Evolutionary conservation across 768 basidiomycete genomes (phyloP).

Genomic region (Naematelia encephala): DNA sequence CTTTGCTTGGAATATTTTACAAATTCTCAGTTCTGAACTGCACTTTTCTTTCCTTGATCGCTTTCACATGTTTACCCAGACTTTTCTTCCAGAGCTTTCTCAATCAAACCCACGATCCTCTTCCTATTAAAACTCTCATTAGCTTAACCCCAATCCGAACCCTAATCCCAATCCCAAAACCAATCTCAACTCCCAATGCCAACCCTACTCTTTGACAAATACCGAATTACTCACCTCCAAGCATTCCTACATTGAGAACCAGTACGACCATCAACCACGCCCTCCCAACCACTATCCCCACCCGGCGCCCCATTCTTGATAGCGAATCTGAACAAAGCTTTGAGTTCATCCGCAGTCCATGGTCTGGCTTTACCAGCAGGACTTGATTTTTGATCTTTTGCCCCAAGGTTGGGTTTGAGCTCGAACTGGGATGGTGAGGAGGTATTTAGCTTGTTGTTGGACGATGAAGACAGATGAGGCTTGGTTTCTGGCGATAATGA

Average conservation of each 20-base stretch:
- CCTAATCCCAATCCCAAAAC: no score
- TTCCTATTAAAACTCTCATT: no score
- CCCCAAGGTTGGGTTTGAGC: no score
- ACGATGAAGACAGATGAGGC: not conserved
- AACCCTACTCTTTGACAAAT: no score
- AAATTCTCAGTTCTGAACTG: no score
- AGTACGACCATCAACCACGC: slow-evolving; percentile 5
- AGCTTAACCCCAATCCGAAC: no score
- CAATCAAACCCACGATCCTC: not conserved
- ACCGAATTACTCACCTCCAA: slow-evolving; percentile 5
- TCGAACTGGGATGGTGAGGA: no score
- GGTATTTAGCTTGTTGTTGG: no score
- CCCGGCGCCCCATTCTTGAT: slow-evolving; percentile 2
- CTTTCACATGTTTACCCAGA: no score
- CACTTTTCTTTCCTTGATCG: slow-evolving; percentile 2
- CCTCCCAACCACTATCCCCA: slow-evolving; percentile 2
- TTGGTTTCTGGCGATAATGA: not conserved
- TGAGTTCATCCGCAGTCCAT: slow-evolving; percentile 8
- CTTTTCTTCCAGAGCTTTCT: not conserved
- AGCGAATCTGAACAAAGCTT: slow-evolving; percentile 1
- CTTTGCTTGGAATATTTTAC: no score
- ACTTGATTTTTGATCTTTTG: no score
- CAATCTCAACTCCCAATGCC: no score
- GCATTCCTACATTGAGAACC: not conserved
- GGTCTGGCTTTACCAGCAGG: not conserved